phyloP scores from a whole-genome alignment of 176 grass and related monocot genomes.

The Avena insularis region DNA sequence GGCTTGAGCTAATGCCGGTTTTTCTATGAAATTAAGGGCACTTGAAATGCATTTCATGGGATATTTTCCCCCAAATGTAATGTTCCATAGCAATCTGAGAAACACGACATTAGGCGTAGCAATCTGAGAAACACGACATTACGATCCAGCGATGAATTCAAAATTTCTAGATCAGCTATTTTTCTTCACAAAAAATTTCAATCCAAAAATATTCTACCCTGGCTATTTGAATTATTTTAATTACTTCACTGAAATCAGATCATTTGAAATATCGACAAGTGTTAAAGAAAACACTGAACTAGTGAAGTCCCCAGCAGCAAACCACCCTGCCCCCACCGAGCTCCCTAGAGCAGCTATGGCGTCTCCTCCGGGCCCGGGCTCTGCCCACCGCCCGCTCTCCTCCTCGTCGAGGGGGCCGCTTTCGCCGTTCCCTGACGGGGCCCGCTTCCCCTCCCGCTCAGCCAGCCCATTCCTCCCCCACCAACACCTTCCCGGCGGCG shows the following conservation, averaged over 20 bases:
- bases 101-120: neutral
- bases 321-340: neutral
- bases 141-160: neutral
- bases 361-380: conserved; percentile 42
- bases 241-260: neutral
- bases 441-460: conserved; percentile 43
- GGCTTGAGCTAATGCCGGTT: neutral
- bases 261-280: neutral
- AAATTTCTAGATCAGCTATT: neutral
- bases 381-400: neutral
- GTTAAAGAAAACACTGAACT: neutral
- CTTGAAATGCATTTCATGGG: neutral
- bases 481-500: conserved; percentile 8
- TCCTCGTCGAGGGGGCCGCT: conserved; percentile 33
- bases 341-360: conserved; percentile 35
- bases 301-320: neutral
- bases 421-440: conserved; percentile 11
- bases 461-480: conserved; percentile 41
- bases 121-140: neutral
- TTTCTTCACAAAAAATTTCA: neutral
- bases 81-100: neutral
- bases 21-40: neutral
- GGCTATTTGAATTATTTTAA: no score
- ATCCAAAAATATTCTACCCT: no score
- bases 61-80: neutral